These are phyloP conservation scores for Nannizzia gypsea DNA, from an alignment of 2,329 filamentous ascomycete genomes.

Conservation along the genomic window DNA sequence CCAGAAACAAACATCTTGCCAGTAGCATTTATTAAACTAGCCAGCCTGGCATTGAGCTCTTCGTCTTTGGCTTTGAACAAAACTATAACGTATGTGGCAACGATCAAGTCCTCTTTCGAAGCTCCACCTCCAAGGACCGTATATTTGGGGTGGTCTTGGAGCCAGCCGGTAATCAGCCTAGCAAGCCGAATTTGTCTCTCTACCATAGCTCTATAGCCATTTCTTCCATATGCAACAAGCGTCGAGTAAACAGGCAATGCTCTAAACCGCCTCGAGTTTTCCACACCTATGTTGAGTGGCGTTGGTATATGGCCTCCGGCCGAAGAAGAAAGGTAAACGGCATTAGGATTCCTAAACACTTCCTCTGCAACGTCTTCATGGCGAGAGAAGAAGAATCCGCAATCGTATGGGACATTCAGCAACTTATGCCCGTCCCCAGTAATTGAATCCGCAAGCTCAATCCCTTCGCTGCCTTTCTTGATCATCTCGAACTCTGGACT, in stretches of 20 bases:
- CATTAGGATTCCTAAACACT: constrained; percentile 74
- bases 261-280: constrained; percentile 84
- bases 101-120: constrained; percentile 33
- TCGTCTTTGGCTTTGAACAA: constrained; percentile 63
- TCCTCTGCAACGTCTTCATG: constrained; percentile 46
- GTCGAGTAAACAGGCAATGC: constrained; percentile 82
- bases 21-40: constrained; percentile 58
- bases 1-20: constrained; percentile 72
- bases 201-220: constrained; percentile 59
- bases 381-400: constrained; percentile 74
- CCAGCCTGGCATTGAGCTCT: constrained; percentile 53
- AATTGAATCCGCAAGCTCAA: constrained; percentile 79
- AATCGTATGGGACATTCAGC: constrained; percentile 92
- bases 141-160: constrained; percentile 51
- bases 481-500: constrained; percentile 44
- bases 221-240: constrained; percentile 58
- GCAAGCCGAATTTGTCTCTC: constrained; percentile 61
- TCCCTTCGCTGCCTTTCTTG: constrained; percentile 44
- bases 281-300: constrained; percentile 73
- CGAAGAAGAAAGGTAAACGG: constrained; percentile 56
- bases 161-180: constrained; percentile 51
- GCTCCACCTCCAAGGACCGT: constrained; percentile 48
- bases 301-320: constrained; percentile 49
- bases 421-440: constrained; percentile 80
- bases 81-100: constrained; percentile 56